Base-by-base conservation (phyloP, 208 protist species). In the Acanthamoeba healyi region DNA sequence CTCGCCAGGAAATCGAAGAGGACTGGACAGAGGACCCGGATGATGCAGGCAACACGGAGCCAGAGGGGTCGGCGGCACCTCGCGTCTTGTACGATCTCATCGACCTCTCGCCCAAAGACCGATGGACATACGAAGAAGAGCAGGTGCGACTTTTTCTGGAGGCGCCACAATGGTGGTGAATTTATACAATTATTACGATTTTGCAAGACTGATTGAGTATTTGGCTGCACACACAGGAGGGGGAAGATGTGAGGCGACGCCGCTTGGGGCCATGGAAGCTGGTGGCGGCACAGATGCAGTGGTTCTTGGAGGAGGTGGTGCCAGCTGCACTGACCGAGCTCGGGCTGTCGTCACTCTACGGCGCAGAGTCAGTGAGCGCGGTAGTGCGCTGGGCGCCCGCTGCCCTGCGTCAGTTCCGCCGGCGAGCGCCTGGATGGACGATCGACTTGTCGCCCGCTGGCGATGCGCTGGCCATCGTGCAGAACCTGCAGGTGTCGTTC, bases 71-170 rank as follows among this genome's bases (percentile, higher is more conserved):
- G n/a, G n/a, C n/a, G n/a, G n/a, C n/a, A n/a, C n/a, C n/a, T n/a
- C n/a, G n/a, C n/a, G 51, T 87, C 22, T 56, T 87, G 29, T 63
- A 63, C 79, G 79, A 87, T 58, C 22, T 87, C 32, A 10, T 87
- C 15, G 79, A 87, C 34, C 79, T 87, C 26, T 87, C 79, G 29
- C 79, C 79, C 49, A 87, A 87, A 87, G 79, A 58, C 51, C 79
- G 79, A 17, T 87, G 79, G 79, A 87, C 42, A 17, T 87, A 87
- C 9, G 77, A 87, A 2, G 79, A 58, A 36, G 79, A 87, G 79
- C 79, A 87, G 42, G 79, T 72, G 63, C 12, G 22, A 12, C n/a
- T 34, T 72, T 24, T n/a, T n/a, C n/a, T 72, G 63, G 10, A 26
- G 54, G 12, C 22, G 54, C 22, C 12, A 12, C 12, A 22, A 61